Conservation (phyloP, 495 filamentous ascomycete species). For the Penicillium lividum region DNA sequence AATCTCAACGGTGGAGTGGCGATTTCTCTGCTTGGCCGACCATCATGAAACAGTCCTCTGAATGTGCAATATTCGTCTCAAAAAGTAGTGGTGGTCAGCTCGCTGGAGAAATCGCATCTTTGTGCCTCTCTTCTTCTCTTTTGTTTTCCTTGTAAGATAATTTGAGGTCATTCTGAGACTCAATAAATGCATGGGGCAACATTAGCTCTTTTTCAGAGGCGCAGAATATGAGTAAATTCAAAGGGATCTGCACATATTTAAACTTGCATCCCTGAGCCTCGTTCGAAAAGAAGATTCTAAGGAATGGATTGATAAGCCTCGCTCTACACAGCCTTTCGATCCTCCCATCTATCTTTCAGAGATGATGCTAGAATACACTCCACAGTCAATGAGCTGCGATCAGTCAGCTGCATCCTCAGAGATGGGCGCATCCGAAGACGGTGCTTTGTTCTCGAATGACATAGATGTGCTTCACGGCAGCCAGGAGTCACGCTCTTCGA, state of each 20-base stretch:
- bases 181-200: background rate
- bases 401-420: background rate
- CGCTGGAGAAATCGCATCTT: background rate
- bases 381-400: background rate
- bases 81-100: background rate
- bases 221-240: background rate
- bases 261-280: background rate
- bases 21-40: too few relatives aligned
- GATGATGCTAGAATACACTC: background rate
- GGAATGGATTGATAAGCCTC: background rate
- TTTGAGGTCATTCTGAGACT: background rate
- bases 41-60: background rate
- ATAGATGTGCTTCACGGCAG: background rate
- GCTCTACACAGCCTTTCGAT: background rate
- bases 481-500: background rate
- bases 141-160: background rate
- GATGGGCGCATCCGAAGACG: background rate
- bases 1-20: background rate
- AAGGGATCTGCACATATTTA: background rate
- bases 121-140: background rate
- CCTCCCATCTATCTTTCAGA: background rate
- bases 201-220: background rate
- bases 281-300: background rate
- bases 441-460: background rate
- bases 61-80: background rate